phyloP scores from a whole-genome alignment of 2,329 filamentous ascomycete species.

The Colletotrichum sublineola region DNA sequence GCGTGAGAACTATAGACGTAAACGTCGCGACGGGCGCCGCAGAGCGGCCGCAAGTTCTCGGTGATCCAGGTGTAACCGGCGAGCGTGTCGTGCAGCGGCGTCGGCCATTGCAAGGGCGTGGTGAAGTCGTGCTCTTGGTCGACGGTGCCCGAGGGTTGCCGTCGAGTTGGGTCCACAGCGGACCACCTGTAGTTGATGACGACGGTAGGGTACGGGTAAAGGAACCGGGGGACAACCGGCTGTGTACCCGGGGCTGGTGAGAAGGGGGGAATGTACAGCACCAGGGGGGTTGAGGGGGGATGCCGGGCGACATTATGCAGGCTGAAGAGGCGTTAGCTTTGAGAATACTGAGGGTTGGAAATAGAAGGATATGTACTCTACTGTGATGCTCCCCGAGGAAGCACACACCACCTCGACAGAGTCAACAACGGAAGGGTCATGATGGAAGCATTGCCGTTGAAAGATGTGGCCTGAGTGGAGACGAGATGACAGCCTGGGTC shows the following conservation, averaged over 20 bases:
- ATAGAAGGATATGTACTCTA: slow-evolving; percentile 60
- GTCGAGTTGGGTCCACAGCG: slow-evolving; percentile 41
- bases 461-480: slow-evolving; percentile 23
- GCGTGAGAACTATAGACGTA: slow-evolving; percentile 70
- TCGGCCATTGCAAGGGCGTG: slow-evolving; percentile 63
- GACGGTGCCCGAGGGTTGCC: slow-evolving; percentile 30
- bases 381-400: slow-evolving; percentile 62
- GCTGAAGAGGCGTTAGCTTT: slow-evolving; percentile 51
- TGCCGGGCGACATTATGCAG: slow-evolving; percentile 61
- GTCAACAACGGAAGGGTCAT: slow-evolving; percentile 48
- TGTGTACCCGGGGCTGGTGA: slow-evolving; percentile 49
- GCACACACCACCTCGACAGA: slow-evolving; percentile 62
- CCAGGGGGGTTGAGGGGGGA: slow-evolving; percentile 57
- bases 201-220: slow-evolving; percentile 60
- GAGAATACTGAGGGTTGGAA: background rate
- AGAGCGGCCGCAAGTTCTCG: slow-evolving; percentile 57
- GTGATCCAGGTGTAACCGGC: slow-evolving; percentile 68
- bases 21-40: slow-evolving; percentile 54
- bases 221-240: slow-evolving; percentile 56
- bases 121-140: slow-evolving; percentile 32
- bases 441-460: slow-evolving; percentile 39
- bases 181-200: slow-evolving; percentile 73
- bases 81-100: slow-evolving; percentile 68
- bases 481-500: slow-evolving; percentile 30
- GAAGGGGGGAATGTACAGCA: slow-evolving; percentile 69